Conservation (phyloP, 1,284 basidiomycete species). For the Moniliella sp. region DNA sequence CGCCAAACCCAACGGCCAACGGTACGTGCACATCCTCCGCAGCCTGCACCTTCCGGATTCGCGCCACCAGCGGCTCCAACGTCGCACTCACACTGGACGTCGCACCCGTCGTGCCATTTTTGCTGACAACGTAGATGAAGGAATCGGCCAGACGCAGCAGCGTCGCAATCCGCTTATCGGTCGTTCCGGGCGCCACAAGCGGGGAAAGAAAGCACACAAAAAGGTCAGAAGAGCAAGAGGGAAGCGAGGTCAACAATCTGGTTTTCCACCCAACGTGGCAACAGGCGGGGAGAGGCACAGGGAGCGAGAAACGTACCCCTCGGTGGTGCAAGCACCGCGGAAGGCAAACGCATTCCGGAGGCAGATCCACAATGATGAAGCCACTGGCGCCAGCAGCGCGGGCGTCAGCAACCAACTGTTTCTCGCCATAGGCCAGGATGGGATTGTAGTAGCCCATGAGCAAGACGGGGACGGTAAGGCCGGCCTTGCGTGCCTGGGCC, state of each 20-base stretch:
- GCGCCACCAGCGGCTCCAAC: conserved; percentile 28
- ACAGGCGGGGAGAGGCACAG: background rate
- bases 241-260: background rate
- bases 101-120: conserved; percentile 97
- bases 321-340: conserved; percentile 59
- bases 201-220: conserved; percentile 88
- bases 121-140: conserved; percentile 65
- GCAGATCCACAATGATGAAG: conserved; percentile 90
- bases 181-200: conserved; percentile 80
- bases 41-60: conserved; percentile 31
- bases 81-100: conserved; percentile 44
- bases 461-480: conserved; percentile 63
- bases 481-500: conserved; percentile 54
- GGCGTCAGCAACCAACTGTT: conserved; percentile 72
- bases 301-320: conserved; percentile 44
- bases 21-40: conserved; percentile 52
- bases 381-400: conserved; percentile 75
- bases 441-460: conserved; percentile 68
- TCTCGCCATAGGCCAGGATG: conserved; percentile 77
- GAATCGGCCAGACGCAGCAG: conserved; percentile 76
- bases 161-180: conserved; percentile 65
- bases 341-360: conserved; percentile 84
- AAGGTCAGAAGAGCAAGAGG: too few relatives aligned
- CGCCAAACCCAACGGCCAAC: conserved; percentile 85
- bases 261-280: background rate